Evolutionary conservation across 257 asterid species (phyloP).

Genomic region (Solanum paucissectum): DNA sequence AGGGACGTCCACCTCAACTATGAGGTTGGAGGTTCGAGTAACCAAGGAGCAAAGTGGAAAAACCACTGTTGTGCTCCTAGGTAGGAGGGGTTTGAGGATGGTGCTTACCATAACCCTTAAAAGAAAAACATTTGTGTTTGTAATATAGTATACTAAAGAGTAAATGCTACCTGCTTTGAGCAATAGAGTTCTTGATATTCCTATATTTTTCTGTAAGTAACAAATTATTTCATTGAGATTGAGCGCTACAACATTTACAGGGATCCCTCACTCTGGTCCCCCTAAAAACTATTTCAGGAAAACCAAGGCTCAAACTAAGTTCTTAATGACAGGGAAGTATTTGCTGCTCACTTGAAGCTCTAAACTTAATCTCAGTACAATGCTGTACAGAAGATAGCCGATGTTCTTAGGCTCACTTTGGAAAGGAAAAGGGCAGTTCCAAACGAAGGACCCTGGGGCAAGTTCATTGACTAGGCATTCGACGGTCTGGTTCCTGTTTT

Average conservation of each 20-base stretch:
- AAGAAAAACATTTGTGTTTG: background rate
- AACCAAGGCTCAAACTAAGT: background rate
- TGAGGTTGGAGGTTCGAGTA: background rate
- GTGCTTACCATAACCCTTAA: background rate
- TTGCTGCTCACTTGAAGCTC: background rate
- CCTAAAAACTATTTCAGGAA: background rate
- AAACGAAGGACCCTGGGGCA: too few species aligned
- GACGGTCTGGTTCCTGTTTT: background rate
- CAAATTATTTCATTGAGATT: background rate
- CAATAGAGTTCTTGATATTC: background rate
- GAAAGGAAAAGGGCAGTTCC: too few species aligned
- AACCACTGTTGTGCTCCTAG: background rate
- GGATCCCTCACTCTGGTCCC: background rate
- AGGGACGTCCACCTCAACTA: background rate
- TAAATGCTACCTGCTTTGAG: background rate
- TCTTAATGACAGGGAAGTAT: background rate
- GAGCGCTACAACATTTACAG: background rate
- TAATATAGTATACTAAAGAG: background rate
- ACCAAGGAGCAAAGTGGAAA: background rate
- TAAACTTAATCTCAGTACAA: background rate
- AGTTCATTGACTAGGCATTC: background rate
- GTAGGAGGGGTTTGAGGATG: background rate
- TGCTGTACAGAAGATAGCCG: too few species aligned
- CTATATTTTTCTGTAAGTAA: background rate
- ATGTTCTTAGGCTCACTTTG: too few species aligned